Conservation (phyloP, 2,329 filamentous ascomycete genomes). For the Cladorrhinum sp. region DNA sequence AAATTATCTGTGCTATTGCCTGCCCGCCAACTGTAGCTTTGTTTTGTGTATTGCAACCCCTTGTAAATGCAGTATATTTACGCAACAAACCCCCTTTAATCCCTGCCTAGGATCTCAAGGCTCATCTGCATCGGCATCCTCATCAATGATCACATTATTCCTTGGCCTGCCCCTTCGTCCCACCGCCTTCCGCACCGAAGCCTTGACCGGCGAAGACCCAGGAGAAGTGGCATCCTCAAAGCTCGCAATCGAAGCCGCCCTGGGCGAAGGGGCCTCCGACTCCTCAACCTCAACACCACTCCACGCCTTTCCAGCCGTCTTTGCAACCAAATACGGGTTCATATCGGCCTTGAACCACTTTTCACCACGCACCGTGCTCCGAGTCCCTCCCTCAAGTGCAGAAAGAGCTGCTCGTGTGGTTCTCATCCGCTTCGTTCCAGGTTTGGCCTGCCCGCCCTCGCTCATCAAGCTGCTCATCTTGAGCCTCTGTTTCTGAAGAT, state of each 20-base stretch:
- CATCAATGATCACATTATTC: constrained; percentile 18
- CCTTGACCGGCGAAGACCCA: constrained; percentile 8
- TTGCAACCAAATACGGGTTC: constrained; percentile 54
- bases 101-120: constrained; percentile 2
- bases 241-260: background rate
- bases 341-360: constrained; percentile 62
- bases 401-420: constrained; percentile 67
- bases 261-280: background rate
- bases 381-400: constrained; percentile 65
- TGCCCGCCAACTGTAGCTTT: background rate
- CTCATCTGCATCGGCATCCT: constrained; percentile 23
- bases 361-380: constrained; percentile 61
- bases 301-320: constrained; percentile 46
- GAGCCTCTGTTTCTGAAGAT: constrained; percentile 64
- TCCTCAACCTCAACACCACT: constrained; percentile 14
- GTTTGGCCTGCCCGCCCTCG: constrained; percentile 41
- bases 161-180: constrained; percentile 16
- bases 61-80: background rate
- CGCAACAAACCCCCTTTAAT: background rate
- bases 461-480: constrained; percentile 55
- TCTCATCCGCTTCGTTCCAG: constrained; percentile 47
- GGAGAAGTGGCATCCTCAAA: background rate
- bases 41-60: background rate
- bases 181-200: constrained; percentile 12
- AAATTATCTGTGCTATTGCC: background rate